phyloP scores from a whole-genome alignment of 2,329 filamentous ascomycete genomes.

The Beauveria sp. region DNA sequence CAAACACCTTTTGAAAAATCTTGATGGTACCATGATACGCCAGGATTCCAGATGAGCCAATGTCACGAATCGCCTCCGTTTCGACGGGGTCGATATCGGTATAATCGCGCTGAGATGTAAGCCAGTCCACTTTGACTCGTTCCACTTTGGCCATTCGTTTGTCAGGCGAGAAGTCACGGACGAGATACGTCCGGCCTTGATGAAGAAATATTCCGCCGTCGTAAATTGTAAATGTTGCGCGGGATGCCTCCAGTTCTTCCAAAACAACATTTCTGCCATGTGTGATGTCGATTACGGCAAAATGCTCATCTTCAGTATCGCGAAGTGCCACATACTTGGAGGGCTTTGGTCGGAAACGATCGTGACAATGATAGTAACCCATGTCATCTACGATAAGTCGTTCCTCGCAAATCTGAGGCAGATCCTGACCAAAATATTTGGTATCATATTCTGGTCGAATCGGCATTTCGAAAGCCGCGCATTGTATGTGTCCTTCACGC shows the following conservation, averaged over 20 bases:
- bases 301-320: constrained; percentile 82
- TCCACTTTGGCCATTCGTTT: constrained; percentile 79
- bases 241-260: constrained; percentile 90
- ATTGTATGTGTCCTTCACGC: constrained; percentile 89
- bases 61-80: constrained; percentile 75
- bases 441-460: constrained; percentile 70
- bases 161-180: constrained; percentile 80
- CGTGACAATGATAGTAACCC: constrained; percentile 85
- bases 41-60: constrained; percentile 52
- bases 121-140: constrained; percentile 89
- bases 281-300: constrained; percentile 85
- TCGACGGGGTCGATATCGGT: constrained; percentile 92
- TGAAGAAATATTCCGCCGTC: constrained; percentile 96
- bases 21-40: constrained; percentile 84
- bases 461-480: constrained; percentile 90
- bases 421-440: constrained; percentile 69
- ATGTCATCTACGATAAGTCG: constrained; percentile 65
- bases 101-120: constrained; percentile 83
- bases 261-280: constrained; percentile 76
- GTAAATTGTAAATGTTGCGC: constrained; percentile 94
- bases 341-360: constrained; percentile 77
- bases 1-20: constrained; percentile 83
- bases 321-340: constrained; percentile 80
- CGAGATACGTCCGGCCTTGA: constrained; percentile 86
- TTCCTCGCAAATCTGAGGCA: constrained; percentile 63